phyloP scores from a whole-genome alignment of 139 green algal species.

The Chlorella sp. region DNA sequence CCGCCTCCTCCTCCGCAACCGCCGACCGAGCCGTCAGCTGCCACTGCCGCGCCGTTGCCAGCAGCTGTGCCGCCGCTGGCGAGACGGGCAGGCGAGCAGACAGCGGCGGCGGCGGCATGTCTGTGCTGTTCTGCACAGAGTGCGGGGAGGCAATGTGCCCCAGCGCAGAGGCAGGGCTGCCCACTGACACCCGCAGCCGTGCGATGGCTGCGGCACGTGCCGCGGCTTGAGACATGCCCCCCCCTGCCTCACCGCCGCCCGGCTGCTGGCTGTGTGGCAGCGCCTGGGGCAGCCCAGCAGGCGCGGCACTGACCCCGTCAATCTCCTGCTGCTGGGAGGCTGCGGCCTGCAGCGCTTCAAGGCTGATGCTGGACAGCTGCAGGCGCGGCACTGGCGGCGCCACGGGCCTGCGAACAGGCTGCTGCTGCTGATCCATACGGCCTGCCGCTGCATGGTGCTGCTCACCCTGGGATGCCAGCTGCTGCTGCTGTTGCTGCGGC shows the following conservation, averaged over 20 bases:
- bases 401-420: background rate
- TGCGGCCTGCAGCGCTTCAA: background rate
- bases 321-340: background rate
- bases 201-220: background rate
- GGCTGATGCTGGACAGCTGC: constrained; percentile 23
- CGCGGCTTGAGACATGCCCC: background rate
- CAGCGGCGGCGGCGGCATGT: background rate
- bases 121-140: background rate
- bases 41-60: constrained; percentile 17
- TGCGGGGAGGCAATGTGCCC: too few relatives aligned
- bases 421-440: background rate
- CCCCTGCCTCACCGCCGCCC: background rate
- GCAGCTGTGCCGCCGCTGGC: constrained; percentile 17
- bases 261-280: background rate
- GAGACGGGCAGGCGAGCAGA: background rate
- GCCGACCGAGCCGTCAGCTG: constrained; percentile 1
- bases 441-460: background rate
- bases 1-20: background rate
- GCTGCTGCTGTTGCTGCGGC: background rate
- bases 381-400: constrained; percentile 19
- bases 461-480: background rate
- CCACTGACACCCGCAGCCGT: background rate
- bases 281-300: background rate
- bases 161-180: background rate
- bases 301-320: too few relatives aligned